Conservation (phyloP, 2,329 filamentous ascomycete genomes). For the Monosporascus sp. region DNA sequence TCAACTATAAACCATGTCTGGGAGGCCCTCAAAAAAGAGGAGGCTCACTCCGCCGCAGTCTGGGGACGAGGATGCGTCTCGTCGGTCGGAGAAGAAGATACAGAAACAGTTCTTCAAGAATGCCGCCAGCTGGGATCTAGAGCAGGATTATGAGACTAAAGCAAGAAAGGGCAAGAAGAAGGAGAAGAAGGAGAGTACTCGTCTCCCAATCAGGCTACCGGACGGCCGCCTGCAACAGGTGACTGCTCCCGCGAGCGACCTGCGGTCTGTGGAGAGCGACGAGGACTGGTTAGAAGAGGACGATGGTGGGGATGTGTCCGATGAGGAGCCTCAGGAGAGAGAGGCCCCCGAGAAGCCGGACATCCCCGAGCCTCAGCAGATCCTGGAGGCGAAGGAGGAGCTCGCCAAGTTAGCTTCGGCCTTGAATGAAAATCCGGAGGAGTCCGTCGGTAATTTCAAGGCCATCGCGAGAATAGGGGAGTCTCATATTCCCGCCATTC, state of each 20-base stretch:
- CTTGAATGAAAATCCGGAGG: constrained; percentile 90
- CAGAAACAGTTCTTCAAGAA: constrained; percentile 65
- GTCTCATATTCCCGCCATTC: constrained; percentile 65
- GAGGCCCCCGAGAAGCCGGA: constrained; percentile 51
- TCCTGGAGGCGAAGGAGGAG: constrained; percentile 85
- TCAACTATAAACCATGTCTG: constrained; percentile 34
- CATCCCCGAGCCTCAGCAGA: constrained; percentile 71
- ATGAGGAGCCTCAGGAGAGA: constrained; percentile 31
- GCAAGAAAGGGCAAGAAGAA: constrained; percentile 70
- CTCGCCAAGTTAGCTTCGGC: constrained; percentile 74
- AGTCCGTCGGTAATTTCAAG: constrained; percentile 76
- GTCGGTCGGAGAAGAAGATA: constrained; percentile 31
- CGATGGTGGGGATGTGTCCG: constrained; percentile 49
- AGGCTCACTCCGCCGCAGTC: constrained; percentile 50
- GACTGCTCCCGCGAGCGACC: constrained; percentile 51
- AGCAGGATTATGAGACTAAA: constrained; percentile 82
- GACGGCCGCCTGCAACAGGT: constrained; percentile 67
- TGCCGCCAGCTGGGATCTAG: constrained; percentile 81
- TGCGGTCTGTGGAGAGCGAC: constrained; percentile 54
- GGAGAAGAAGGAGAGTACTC: constrained; percentile 63
- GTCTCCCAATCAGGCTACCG: constrained; percentile 80
- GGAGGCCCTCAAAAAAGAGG: constrained; percentile 50
- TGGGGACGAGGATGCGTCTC: constrained; percentile 36
- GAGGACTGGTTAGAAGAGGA: constrained; percentile 61
- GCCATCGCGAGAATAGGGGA: constrained; percentile 68